Conservation (phyloP, 176 grass and related monocot genomes). For the Oryza brachyantha region DNA sequence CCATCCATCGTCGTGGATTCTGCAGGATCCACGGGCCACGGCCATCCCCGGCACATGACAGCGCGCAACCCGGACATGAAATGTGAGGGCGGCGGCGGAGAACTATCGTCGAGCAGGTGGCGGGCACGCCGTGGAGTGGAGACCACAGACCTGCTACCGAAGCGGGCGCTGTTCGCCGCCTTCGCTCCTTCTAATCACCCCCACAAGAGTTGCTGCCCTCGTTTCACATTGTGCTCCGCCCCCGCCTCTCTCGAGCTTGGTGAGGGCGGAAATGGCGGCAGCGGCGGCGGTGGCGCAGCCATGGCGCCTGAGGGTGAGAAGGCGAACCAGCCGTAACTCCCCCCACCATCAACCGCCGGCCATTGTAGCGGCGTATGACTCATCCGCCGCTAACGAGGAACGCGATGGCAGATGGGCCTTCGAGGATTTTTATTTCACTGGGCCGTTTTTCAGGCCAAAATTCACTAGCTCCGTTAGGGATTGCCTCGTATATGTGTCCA, state of each 20-base stretch:
- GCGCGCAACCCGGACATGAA: background rate
- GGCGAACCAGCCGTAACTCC: background rate
- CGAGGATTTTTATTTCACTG: no score
- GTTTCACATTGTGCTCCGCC: background rate
- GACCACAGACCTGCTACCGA: background rate
- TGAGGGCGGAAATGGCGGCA: background rate
- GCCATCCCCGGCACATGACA: background rate
- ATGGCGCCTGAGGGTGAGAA: background rate
- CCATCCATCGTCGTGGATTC: background rate
- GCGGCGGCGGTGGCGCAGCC: background rate
- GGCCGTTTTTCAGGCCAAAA: no score
- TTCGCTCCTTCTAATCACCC: background rate
- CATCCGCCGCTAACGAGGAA: no score
- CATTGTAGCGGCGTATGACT: background rate
- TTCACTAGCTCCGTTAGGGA: no score
- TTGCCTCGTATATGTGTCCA: no score
- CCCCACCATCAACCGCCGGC: background rate
- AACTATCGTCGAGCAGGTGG: constrained; percentile 1
- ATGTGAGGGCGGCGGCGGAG: background rate
- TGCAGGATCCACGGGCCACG: background rate
- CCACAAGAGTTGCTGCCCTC: no score
- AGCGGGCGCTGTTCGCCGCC: background rate
- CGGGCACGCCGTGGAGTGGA: background rate
- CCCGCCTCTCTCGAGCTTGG: background rate
- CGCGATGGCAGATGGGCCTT: no score